Evolutionary conservation across 495 filamentous ascomycete genomes (phyloP), one percentile per base, ranked within the genome.

Genomic region (Penicillium taxi): DNA sequence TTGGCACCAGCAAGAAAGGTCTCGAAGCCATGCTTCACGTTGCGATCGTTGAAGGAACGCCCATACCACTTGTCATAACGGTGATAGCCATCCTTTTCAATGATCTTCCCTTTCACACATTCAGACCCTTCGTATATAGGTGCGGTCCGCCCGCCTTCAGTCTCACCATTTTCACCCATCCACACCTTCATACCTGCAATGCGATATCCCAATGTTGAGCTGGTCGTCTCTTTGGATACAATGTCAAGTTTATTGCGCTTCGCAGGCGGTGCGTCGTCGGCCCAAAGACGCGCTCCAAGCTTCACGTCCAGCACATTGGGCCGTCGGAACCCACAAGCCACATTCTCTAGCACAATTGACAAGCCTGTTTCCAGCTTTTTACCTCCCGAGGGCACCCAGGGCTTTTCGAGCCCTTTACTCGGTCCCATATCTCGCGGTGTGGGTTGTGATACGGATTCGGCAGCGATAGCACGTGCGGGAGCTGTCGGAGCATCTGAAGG

Each of bases 281-380:
- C 89, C 84, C 87, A 96, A 14, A 98, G 62, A 34, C 81, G 74
- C 18, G 78, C 73, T 16, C 91, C 91, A 22, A 98, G 76, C 56
- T 98, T 98, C 42, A 94, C 73, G 51, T 98, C 91, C 39, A 98
- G 62, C n/a, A 96, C 86, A 50, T 96, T 96, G 9, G 93, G 85
- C 40, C 79, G 75, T 35, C 72, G 75, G 67, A 86, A 96, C 14
- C 85, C 84, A 34, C 76, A 70, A 7, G 89, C 81, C 1, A 88
- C 72, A 55, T 95, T 96, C 49, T 91, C 81, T 26, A 98, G 67
- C 21, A 94, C 86, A 25, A 98, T 82, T 4, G 85, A 86, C 25
- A 75, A 58, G 18, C 83, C 78, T 1, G 87, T 94, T 17, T 74
- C 64, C 30, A 85, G 76, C 52, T 78, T 78, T 25, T 69, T 66